Percentiles rank a stretch among this genome's conserved stretches.
Evolutionary conservation across 345 rosid species (phyloP).

Genomic region (Dipteronia dyeriana): DNA sequence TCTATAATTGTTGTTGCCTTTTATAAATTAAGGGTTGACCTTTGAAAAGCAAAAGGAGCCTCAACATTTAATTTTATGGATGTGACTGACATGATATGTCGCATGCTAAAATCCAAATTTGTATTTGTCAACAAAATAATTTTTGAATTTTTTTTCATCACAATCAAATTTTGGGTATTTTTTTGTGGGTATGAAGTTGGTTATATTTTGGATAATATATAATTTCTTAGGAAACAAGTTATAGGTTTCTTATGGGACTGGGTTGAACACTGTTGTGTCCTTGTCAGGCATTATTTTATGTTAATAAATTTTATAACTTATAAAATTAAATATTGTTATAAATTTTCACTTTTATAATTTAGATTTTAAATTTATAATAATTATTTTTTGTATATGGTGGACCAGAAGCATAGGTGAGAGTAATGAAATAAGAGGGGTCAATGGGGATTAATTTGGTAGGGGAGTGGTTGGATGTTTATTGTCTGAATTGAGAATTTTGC

Average conservation of each 20-base stretch:
- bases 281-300: too few relatives aligned
- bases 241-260: too few relatives aligned
- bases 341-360: too few relatives aligned
- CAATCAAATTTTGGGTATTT: background rate
- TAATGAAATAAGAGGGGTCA: background rate
- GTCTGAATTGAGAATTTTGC: background rate
- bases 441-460: background rate
- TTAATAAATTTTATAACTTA: too few relatives aligned
- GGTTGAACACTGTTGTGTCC: too few relatives aligned
- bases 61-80: background rate
- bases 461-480: slow-evolving; percentile 13
- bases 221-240: background rate
- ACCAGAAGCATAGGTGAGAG: background rate
- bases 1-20: background rate
- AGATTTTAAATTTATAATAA: too few relatives aligned
- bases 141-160: background rate
- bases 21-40: slow-evolving; percentile 9
- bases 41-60: background rate
- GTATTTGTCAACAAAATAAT: background rate
- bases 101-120: background rate
- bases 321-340: too few relatives aligned
- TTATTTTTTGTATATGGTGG: background rate
- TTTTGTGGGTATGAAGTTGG: background rate
- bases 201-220: background rate
- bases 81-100: slow-evolving; percentile 7